phyloP scores from a whole-genome alignment of 2,329 filamentous ascomycete genomes.

The Pseudovirgaria hyperparasitica region DNA sequence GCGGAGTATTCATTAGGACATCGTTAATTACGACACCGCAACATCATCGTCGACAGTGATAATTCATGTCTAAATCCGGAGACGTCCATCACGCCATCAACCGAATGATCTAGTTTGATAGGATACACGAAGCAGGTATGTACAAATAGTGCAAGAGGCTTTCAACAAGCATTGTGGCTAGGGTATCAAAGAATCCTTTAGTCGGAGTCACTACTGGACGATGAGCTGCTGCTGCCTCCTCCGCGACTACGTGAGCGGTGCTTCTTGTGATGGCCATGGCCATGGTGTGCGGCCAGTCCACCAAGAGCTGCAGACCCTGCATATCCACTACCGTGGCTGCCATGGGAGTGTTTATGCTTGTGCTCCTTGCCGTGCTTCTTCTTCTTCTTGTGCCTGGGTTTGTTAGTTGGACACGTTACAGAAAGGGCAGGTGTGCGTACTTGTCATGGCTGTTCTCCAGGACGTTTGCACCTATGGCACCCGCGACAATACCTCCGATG shows the following conservation, averaged over 20 bases:
- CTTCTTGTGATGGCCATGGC: conserved; percentile 9
- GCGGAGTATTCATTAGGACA: too few species aligned
- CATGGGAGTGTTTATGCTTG: conserved; percentile 10
- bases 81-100: too few species aligned
- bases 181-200: conserved; percentile 8
- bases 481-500: conserved; percentile 37
- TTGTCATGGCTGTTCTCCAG: conserved; percentile 34
- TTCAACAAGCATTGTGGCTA: too few species aligned
- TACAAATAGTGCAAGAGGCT: too few species aligned
- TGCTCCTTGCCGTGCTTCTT: conserved; percentile 24
- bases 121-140: too few species aligned
- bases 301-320: too few species aligned
- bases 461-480: conserved; percentile 43
- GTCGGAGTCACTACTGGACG: conserved; percentile 23
- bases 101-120: too few species aligned
- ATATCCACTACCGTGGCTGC: conserved; percentile 10
- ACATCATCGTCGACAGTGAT: too few species aligned
- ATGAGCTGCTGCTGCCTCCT: conserved; percentile 16
- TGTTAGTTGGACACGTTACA: conserved; percentile 5
- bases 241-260: conserved; percentile 20
- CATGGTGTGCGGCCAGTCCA: conserved; percentile 8
- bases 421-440: conserved; percentile 11
- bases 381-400: conserved; percentile 20
- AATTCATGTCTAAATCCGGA: too few species aligned
- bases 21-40: too few species aligned